Conservation (phyloP, 768 basidiomycete species). For the Boletus huronensis region DNA sequence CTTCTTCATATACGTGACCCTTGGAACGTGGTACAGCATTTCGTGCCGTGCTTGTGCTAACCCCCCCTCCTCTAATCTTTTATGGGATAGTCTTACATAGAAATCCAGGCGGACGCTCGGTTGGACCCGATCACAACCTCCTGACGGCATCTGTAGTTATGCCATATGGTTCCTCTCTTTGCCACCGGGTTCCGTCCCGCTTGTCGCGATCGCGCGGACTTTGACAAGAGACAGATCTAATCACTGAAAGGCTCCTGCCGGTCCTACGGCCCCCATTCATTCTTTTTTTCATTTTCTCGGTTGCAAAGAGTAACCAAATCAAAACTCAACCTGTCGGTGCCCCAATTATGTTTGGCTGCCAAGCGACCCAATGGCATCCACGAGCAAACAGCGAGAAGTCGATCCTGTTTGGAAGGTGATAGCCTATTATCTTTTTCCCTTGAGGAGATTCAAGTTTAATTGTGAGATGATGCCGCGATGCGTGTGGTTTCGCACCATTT, state of each 20-base stretch:
- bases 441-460: conserved; percentile 15
- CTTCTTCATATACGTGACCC: conserved; percentile 22
- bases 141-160: conserved; percentile 25
- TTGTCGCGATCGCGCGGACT: conserved; percentile 25
- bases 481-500: conserved; percentile 16
- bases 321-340: conserved; percentile 9
- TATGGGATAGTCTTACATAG: conserved; percentile 19
- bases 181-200: conserved; percentile 32
- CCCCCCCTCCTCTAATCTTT: conserved; percentile 7
- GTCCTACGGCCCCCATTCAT: conserved; percentile 15
- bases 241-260: conserved; percentile 15
- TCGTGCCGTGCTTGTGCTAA: conserved; percentile 17
- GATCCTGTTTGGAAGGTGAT: conserved; percentile 20
- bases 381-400: conserved; percentile 15
- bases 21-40: conserved; percentile 19
- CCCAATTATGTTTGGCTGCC: background rate
- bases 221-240: conserved; percentile 23
- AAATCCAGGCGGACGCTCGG: conserved; percentile 12
- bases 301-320: conserved; percentile 9
- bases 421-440: conserved; percentile 21
- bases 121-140: conserved; percentile 24
- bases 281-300: conserved; percentile 7
- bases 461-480: conserved; percentile 19
- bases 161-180: conserved; percentile 22
- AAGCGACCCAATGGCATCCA: conserved; percentile 12